Conservation (phyloP, 2,329 filamentous ascomycete species). For the Pseudogymnoascus sp. region DNA sequence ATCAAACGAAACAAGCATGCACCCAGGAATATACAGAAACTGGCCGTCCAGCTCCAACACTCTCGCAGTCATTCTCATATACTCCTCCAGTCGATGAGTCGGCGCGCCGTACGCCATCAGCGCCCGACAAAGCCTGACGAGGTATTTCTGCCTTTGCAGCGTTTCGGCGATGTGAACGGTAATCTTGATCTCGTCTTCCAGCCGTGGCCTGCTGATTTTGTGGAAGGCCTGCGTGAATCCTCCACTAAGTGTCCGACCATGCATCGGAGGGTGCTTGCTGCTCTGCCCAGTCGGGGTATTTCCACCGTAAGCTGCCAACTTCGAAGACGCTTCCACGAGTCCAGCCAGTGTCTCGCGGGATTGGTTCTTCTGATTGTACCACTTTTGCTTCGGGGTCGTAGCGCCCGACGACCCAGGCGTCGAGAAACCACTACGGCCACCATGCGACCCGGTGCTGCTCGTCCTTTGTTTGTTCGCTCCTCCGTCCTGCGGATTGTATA, state of each 20-base stretch:
- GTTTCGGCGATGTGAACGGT: conserved; percentile 58
- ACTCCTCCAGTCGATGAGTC: conserved; percentile 84
- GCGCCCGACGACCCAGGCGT: conserved; percentile 37
- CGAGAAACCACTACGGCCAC: conserved; percentile 29
- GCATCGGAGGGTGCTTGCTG: conserved; percentile 22
- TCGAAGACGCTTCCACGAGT: conserved; percentile 46
- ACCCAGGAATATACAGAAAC: conserved; percentile 82
- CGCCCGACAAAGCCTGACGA: conserved; percentile 75
- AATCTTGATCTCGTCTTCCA: conserved; percentile 36
- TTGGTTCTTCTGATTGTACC: conserved; percentile 33
- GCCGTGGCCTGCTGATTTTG: conserved; percentile 18
- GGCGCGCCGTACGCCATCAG: conserved; percentile 88
- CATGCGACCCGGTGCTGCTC: conserved; percentile 21
- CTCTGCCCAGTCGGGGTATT: conserved; percentile 7
- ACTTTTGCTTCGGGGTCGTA: conserved; percentile 28
- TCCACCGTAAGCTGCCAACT: conserved; percentile 42
- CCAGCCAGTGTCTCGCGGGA: conserved; percentile 42
- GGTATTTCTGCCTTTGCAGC: conserved; percentile 71
- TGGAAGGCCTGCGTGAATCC: neutral
- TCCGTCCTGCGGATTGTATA: conserved; percentile 48
- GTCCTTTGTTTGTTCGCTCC: conserved; percentile 19
- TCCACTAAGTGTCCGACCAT: conserved; percentile 21
- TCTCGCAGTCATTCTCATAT: conserved; percentile 83
- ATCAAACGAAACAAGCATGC: conserved; percentile 91
- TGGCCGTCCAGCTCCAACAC: conserved; percentile 83